A percentile compares a stretch with the other conserved stretches of the same genome.
Evolutionary conservation across 306 rosid species (phyloP).

Genomic region (Purshia tridentata): DNA sequence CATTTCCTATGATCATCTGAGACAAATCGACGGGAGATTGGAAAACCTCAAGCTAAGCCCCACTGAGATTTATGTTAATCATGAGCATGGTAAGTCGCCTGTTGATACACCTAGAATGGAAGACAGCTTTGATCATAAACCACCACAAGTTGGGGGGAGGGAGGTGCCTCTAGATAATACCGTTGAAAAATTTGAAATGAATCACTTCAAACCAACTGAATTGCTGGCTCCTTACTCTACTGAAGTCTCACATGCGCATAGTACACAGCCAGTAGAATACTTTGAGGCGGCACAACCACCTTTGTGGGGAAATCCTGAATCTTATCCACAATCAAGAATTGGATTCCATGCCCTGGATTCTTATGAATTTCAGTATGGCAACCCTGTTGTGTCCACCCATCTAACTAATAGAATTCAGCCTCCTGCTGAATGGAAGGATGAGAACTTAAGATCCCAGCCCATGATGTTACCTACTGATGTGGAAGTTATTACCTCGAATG

Average conservation of each 20-base stretch:
- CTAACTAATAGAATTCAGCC: slow-evolving; percentile 17
- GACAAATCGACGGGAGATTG: slow-evolving; percentile 55
- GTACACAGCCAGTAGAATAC: slow-evolving; percentile 46
- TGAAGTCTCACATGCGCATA: slow-evolving; percentile 33
- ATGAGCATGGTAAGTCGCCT: slow-evolving; percentile 38
- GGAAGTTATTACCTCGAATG: slow-evolving; percentile 24
- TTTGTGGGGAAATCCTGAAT: slow-evolving; percentile 52
- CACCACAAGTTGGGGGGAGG: slow-evolving; percentile 31
- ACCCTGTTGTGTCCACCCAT: slow-evolving; percentile 32
- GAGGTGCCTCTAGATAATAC: slow-evolving; percentile 47
- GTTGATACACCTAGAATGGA: slow-evolving; percentile 38
- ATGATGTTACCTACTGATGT: slow-evolving; percentile 25
- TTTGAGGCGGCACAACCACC: slow-evolving; percentile 50
- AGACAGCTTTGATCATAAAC: slow-evolving; percentile 39
- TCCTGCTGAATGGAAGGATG: slow-evolving; percentile 35
- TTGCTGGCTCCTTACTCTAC: slow-evolving; percentile 39
- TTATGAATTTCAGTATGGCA: slow-evolving; percentile 21
- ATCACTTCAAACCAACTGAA: slow-evolving; percentile 30
- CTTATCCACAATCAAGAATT: slow-evolving; percentile 42
- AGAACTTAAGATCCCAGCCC: slow-evolving; percentile 15
- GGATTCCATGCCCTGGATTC: slow-evolving; percentile 37
- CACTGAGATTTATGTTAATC: slow-evolving; percentile 36
- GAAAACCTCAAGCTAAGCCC: slow-evolving; percentile 39
- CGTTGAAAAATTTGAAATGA: slow-evolving; percentile 29
- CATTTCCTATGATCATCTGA: slow-evolving; percentile 43